These are phyloP conservation scores for Pythium aristosporum DNA, from an alignment of 352 stramenopile species.

Conservation along the genomic window DNA sequence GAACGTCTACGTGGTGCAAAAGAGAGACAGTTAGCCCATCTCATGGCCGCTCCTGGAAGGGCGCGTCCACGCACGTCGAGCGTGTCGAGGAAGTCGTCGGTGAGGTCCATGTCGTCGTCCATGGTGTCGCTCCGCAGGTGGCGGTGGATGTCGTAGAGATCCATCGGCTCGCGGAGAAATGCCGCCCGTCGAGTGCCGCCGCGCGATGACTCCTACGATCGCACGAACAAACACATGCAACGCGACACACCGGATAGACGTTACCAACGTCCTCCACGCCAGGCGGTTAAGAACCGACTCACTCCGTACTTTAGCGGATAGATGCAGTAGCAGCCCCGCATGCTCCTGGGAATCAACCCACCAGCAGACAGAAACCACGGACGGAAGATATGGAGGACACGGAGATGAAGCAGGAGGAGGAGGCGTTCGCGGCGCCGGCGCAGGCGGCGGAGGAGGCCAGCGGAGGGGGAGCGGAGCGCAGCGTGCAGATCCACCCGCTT, in stretches of 20 bases:
- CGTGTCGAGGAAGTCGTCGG: conserved; percentile 68
- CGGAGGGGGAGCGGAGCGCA: conserved; percentile 53
- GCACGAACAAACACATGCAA: conserved; percentile 16
- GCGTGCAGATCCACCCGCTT: conserved; percentile 83
- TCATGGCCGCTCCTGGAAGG: neutral
- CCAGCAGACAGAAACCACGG: neutral
- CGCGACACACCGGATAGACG: conserved; percentile 9
- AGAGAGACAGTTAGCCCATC: neutral
- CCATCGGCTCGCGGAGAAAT: neutral
- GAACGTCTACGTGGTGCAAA: conserved; percentile 16
- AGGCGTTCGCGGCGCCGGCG: conserved; percentile 26
- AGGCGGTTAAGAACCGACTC: neutral
- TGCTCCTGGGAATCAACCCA: conserved; percentile 7
- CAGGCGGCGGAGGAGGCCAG: conserved; percentile 34
- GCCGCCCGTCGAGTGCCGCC: neutral
- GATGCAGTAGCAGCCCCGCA: neutral
- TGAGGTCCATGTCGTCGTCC: conserved; percentile 51
- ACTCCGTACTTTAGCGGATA: conserved; percentile 13
- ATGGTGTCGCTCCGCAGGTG: conserved; percentile 19
- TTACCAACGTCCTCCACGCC: conserved; percentile 19
- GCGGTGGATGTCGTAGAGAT: neutral
- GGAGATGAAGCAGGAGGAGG: conserved; percentile 46
- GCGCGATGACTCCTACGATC: conserved; percentile 12
- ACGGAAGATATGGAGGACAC: conserved; percentile 42
- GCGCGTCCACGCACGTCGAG: conserved; percentile 51